phyloP scores from a whole-genome alignment of 768 basidiomycete species.

The Scleroderma bovista region DNA sequence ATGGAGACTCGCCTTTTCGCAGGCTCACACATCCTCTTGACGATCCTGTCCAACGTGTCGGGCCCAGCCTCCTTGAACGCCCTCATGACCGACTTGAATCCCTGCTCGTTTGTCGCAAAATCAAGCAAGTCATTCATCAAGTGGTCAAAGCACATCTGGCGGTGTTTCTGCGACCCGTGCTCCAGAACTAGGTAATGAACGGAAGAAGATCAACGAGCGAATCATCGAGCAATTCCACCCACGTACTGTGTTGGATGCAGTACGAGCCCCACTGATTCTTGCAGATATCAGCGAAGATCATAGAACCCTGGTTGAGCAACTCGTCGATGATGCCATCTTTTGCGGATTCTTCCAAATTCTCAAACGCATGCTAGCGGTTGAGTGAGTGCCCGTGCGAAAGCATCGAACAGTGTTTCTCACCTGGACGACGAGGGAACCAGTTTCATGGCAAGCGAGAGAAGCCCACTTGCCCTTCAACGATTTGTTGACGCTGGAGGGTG shows the following conservation, averaged over 20 bases:
- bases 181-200: slow-evolving; percentile 55
- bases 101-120: slow-evolving; percentile 78
- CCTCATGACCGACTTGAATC: slow-evolving; percentile 83
- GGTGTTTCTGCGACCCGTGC: slow-evolving; percentile 74
- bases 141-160: slow-evolving; percentile 72
- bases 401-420: slow-evolving; percentile 31
- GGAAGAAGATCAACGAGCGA: too few relatives aligned
- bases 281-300: slow-evolving; percentile 67
- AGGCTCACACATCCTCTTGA: slow-evolving; percentile 81
- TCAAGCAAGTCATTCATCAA: slow-evolving; percentile 71
- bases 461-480: slow-evolving; percentile 89
- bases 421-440: slow-evolving; percentile 84
- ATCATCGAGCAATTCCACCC: too few relatives aligned
- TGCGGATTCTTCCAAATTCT: slow-evolving; percentile 77
- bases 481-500: slow-evolving; percentile 63
- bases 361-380: slow-evolving; percentile 64
- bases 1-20: slow-evolving; percentile 71
- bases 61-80: slow-evolving; percentile 81
- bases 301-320: slow-evolving; percentile 65
- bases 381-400: slow-evolving; percentile 5
- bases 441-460: slow-evolving; percentile 84
- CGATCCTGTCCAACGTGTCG: slow-evolving; percentile 67
- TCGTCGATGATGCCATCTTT: slow-evolving; percentile 85
- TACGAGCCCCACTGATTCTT: slow-evolving; percentile 91
- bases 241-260: slow-evolving; percentile 79